Percentiles rank a stretch among this genome's conserved stretches.
Conservation (phyloP, 2,329 filamentous ascomycete genomes). For the Huntiella bhutanensis region DNA sequence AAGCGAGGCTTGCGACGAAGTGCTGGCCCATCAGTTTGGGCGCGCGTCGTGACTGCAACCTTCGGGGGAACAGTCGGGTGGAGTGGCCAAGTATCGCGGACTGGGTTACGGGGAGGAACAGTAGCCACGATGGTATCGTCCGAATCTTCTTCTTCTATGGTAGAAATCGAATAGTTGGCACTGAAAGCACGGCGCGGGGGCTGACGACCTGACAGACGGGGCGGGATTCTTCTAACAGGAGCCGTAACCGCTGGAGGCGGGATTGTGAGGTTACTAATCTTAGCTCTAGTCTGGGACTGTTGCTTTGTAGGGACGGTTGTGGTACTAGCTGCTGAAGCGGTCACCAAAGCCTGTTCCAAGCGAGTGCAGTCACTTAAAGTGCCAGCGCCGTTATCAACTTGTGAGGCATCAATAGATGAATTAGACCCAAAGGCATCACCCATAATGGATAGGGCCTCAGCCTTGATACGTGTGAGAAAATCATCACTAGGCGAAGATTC, state of each 20-base stretch:
- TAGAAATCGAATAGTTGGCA: constrained; percentile 7
- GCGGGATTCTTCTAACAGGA: background rate
- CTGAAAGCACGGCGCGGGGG: constrained; percentile 3
- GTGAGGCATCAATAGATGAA: background rate
- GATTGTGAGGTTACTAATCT: background rate
- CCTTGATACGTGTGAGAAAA: constrained; percentile 7
- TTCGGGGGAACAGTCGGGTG: background rate
- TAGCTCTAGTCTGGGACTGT: background rate
- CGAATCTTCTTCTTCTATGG: constrained; percentile 11
- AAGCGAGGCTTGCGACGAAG: constrained; percentile 7
- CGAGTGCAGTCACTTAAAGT: background rate
- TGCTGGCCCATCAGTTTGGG: background rate
- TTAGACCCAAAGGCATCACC: constrained; percentile 1
- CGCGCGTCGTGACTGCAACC: background rate
- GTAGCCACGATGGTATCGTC: constrained; percentile 10
- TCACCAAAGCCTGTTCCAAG: background rate
- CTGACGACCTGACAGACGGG: background rate
- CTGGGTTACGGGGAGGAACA: constrained; percentile 3
- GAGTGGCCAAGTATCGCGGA: constrained; percentile 9
- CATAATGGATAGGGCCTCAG: constrained; percentile 6
- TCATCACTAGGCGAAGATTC: constrained; percentile 6
- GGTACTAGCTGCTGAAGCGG: background rate
- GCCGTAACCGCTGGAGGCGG: background rate
- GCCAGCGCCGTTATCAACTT: background rate
- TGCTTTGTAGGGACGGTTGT: background rate